These are phyloP conservation scores for Oxytropis ochrocephala DNA, from an alignment of 306 rosid species.

Conservation along the genomic window DNA sequence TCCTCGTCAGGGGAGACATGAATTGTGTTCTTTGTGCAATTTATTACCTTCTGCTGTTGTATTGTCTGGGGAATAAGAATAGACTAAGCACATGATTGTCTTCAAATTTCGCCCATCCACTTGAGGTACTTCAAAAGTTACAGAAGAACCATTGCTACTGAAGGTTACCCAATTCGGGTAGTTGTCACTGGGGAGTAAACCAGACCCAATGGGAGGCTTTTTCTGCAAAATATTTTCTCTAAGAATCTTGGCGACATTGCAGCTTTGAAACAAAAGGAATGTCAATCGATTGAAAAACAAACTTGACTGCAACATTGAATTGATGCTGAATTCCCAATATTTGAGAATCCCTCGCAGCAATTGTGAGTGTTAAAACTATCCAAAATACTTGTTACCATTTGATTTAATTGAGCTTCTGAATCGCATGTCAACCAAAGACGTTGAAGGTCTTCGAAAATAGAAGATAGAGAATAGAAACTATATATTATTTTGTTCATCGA, in stretches of 20 bases:
- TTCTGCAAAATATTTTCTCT: background rate
- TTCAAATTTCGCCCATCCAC: background rate
- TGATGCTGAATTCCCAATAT: background rate
- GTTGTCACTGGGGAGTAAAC: background rate
- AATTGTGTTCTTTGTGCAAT: background rate
- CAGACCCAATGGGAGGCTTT: background rate
- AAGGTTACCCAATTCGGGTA: background rate
- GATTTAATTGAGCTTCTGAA: background rate
- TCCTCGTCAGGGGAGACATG: background rate
- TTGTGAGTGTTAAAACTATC: background rate
- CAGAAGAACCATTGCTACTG: background rate
- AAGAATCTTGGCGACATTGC: background rate
- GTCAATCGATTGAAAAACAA: no score
- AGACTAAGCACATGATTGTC: background rate
- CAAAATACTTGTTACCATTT: background rate
- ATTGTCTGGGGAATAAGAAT: background rate
- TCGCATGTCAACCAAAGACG: background rate
- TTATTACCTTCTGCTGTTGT: background rate
- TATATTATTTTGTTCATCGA: background rate
- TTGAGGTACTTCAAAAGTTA: background rate
- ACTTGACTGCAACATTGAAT: background rate
- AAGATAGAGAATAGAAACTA: background rate
- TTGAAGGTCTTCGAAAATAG: background rate
- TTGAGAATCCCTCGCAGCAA: background rate
- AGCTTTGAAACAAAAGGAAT: background rate